Percentiles rank a stretch among this genome's conserved stretches.
Conservation (phyloP, 2,329 filamentous ascomycete genomes). For the Exophiala xenobiotica region DNA sequence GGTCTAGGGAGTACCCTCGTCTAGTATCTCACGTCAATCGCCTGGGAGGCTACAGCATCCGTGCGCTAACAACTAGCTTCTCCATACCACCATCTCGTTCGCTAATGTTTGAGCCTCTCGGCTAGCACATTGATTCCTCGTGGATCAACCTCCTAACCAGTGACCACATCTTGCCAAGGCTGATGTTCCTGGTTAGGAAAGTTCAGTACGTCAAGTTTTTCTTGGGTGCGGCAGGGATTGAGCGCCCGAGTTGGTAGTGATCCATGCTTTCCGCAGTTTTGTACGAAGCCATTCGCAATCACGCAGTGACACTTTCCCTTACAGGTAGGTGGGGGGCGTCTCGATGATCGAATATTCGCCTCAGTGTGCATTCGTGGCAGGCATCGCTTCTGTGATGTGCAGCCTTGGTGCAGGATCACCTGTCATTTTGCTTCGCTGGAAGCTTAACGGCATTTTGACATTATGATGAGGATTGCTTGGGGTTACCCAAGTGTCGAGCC, state of each 20-base stretch:
- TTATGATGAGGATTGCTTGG: background rate
- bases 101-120: background rate
- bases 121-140: too few species aligned
- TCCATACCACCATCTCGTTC: background rate
- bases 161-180: background rate
- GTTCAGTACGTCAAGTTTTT: background rate
- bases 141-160: too few species aligned
- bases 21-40: too few species aligned
- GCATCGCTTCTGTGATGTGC: background rate
- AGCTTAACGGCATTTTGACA: background rate
- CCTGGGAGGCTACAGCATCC: too few species aligned
- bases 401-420: background rate
- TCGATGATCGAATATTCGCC: background rate
- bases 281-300: background rate
- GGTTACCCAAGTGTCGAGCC: background rate
- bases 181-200: background rate
- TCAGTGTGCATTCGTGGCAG: too few species aligned
- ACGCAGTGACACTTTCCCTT: background rate
- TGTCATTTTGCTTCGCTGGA: background rate
- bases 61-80: background rate
- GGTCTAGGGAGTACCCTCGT: background rate
- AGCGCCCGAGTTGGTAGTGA: background rate
- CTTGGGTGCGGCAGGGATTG: background rate
- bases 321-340: background rate
- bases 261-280: background rate